Evolutionary conservation across 2,329 filamentous ascomycete genomes (phyloP), one percentile per base, ranked within the genome.

Genomic region (Penicillium olsonii): DNA sequence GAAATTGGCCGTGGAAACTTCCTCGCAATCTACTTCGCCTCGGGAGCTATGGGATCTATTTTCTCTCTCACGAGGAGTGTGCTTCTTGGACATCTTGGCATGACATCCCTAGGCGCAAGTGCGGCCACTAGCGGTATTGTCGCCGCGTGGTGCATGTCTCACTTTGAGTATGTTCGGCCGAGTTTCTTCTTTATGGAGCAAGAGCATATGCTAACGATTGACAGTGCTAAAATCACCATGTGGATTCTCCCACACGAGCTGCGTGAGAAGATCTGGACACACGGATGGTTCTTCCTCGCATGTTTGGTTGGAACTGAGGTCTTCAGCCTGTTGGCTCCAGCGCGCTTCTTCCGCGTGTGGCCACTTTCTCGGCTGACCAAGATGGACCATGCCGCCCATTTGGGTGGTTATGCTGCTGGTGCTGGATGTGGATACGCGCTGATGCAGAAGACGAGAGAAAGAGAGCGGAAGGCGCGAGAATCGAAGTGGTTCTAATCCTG

Each of bases 1-100:
- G 77, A 82, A 50, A 72, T 83, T 24, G 80, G 79, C 40, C 74
- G 81, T 29, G 80, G 78, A 7, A 76, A 77, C 18, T 82, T 83
- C 62, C 62, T 83, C 14, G 75, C 77, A 5, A 68, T 83, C 15
- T 82, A 78, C 56, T 56, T 82, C 37, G 68, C 75, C 3, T 67
- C 74, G 1, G 80, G 78, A 17, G 69, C 71, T 1, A 49, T 77
- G 15, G 78, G 75, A 39, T 77, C 75, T 4, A 72, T 77, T 49
- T 60, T 70, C 4, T 77, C 76, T 8, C 64, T 84, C 11, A 59
- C 68, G 6, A 68, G 66, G 19, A 71, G 75, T 44, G 75, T 80
- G 20, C 50, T 79, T 2, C 56, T 65, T 12, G 69, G 72, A 14
- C 65, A 71, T 19, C 72, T 79, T 42, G 66, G 65, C 34, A 65